These are phyloP conservation scores for Hippophae rhamnoides DNA, from an alignment of 306 rosid species.

Conservation along the genomic window DNA sequence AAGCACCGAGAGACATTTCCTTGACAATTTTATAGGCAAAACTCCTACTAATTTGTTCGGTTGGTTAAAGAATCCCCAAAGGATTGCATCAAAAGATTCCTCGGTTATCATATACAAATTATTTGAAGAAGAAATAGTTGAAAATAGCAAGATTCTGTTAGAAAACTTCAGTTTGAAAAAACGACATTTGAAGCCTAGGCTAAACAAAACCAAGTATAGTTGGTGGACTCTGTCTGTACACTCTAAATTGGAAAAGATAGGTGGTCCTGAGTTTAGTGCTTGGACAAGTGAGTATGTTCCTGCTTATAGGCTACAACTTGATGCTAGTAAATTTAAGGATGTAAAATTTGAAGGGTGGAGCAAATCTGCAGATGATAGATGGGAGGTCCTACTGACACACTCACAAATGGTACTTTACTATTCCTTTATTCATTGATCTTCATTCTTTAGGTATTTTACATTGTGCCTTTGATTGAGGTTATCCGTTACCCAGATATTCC, in stretches of 20 bases:
- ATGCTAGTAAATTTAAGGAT: conserved; percentile 32
- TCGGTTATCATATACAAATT: conserved; percentile 49
- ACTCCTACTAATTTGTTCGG: conserved; percentile 31
- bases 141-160: conserved; percentile 59
- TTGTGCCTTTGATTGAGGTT: background rate
- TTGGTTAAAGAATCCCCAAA: conserved; percentile 56
- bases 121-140: conserved; percentile 69
- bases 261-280: conserved; percentile 72
- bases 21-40: conserved; percentile 35
- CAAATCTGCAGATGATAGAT: conserved; percentile 46
- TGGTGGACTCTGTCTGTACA: conserved; percentile 66
- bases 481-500: too few relatives aligned
- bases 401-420: conserved; percentile 77
- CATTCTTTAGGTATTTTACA: background rate
- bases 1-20: conserved; percentile 50
- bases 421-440: conserved; percentile 25
- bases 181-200: conserved; percentile 27
- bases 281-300: conserved; percentile 83
- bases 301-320: conserved; percentile 65
- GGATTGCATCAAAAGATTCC: conserved; percentile 56
- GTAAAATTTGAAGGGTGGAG: conserved; percentile 75
- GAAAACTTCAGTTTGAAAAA: conserved; percentile 44
- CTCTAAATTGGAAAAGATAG: conserved; percentile 65
- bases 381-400: conserved; percentile 90
- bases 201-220: conserved; percentile 26